phyloP scores from a whole-genome alignment of 805 yeast species.

The Scheffersomyces ergatensis region DNA sequence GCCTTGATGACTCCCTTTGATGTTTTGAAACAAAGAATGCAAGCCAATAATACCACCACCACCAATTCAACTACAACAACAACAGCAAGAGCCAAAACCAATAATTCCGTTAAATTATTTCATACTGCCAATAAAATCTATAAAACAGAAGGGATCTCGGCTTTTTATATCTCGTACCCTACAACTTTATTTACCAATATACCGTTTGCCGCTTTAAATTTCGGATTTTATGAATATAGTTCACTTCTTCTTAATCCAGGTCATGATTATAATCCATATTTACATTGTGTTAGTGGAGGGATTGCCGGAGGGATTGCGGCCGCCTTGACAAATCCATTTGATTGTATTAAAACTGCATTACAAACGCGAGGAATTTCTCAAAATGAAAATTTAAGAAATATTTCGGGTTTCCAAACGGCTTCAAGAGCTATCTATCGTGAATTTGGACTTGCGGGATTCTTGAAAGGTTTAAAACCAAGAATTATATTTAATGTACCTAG shows the following conservation, averaged over 20 bases:
- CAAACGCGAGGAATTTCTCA: constrained; percentile 72
- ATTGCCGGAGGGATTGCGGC: constrained; percentile 95
- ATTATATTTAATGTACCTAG: constrained; percentile 91
- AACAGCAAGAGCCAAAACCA: neutral
- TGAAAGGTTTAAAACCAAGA: constrained; percentile 86
- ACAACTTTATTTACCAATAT: constrained; percentile 88
- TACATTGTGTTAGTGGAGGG: constrained; percentile 91
- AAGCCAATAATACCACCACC: constrained; percentile 29
- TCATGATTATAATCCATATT: constrained; percentile 77
- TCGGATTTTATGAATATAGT: constrained; percentile 85
- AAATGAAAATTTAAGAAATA: constrained; percentile 46
- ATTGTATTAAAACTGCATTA: constrained; percentile 85
- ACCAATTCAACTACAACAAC: constrained; percentile 4
- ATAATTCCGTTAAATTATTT: constrained; percentile 25
- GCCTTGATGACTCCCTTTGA: constrained; percentile 98
- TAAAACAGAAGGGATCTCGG: constrained; percentile 63
- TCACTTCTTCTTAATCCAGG: constrained; percentile 78
- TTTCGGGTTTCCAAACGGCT: constrained; percentile 70
- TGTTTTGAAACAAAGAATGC: constrained; percentile 94
- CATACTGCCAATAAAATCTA: constrained; percentile 49
- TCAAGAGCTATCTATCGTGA: constrained; percentile 60
- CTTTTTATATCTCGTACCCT: constrained; percentile 90
- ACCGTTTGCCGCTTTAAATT: constrained; percentile 93
- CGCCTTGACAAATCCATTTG: constrained; percentile 91
- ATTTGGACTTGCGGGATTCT: constrained; percentile 66